A percentile compares a stretch with the other conserved stretches of the same genome.
Evolutionary conservation across 768 basidiomycete species (phyloP).

Genomic region (Hydnum rufescens): DNA sequence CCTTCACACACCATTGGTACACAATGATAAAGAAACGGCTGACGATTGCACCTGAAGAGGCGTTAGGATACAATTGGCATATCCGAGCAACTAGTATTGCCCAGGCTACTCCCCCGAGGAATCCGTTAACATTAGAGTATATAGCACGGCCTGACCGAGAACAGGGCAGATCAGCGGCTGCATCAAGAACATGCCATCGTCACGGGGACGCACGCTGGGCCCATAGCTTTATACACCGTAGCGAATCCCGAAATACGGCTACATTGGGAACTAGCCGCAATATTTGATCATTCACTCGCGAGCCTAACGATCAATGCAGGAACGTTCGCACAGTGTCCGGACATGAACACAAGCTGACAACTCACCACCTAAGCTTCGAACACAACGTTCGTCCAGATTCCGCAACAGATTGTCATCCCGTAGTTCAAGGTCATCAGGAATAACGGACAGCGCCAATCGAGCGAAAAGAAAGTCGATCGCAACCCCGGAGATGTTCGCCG

Average conservation of each 20-base stretch:
- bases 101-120: slow-evolving; percentile 97
- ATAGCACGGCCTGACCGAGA: slow-evolving; percentile 72
- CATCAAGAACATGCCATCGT: not conserved
- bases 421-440: slow-evolving; percentile 81
- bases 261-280: slow-evolving; percentile 88
- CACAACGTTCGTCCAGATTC: slow-evolving; percentile 85
- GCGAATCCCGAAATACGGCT: slow-evolving; percentile 78
- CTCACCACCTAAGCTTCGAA: slow-evolving; percentile 77
- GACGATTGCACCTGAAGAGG: slow-evolving; percentile 84
- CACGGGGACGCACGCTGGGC: slow-evolving; percentile 52
- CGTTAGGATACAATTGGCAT: slow-evolving; percentile 95
- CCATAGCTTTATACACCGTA: slow-evolving; percentile 96
- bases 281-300: slow-evolving; percentile 90
- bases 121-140: slow-evolving; percentile 95
- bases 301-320: slow-evolving; percentile 32
- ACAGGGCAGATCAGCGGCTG: not conserved
- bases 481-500: slow-evolving; percentile 75
- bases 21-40: slow-evolving; percentile 97
- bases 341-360: slow-evolving; percentile 13
- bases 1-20: slow-evolving; percentile 65
- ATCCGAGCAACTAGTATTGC: slow-evolving; percentile 97
- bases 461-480: slow-evolving; percentile 92
- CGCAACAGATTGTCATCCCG: slow-evolving; percentile 80
- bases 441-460: slow-evolving; percentile 61
- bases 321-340: slow-evolving; percentile 12